A percentile compares a stretch with the other conserved stretches of the same genome.
These are phyloP conservation scores for Conoideocrella luteorostrata DNA, from an alignment of 2,329 filamentous ascomycete species.

Conservation along the genomic window DNA sequence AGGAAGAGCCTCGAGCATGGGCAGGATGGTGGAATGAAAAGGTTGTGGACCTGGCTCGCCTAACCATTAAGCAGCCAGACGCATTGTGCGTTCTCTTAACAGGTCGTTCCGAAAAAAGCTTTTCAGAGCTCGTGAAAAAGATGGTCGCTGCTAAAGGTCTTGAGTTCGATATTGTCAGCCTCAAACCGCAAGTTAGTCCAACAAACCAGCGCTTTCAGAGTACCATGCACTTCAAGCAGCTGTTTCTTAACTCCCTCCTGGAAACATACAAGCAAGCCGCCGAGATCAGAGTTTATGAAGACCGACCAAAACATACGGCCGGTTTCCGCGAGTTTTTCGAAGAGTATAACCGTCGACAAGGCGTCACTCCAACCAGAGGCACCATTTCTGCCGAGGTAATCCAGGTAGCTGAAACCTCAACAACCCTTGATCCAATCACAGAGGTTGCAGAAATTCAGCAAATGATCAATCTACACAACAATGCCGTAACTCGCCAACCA, in stretches of 20 bases:
- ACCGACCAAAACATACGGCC: constrained; percentile 62
- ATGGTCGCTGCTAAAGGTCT: constrained; percentile 74
- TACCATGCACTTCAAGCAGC: constrained; percentile 91
- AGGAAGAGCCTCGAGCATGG: constrained; percentile 80
- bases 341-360: constrained; percentile 61
- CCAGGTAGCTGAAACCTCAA: constrained; percentile 72
- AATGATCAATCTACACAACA: constrained; percentile 84
- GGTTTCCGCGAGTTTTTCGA: constrained; percentile 80
- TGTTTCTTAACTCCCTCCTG: constrained; percentile 72
- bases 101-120: constrained; percentile 71
- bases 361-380: constrained; percentile 45
- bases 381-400: constrained; percentile 75
- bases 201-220: constrained; percentile 69
- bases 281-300: constrained; percentile 74
- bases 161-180: constrained; percentile 78
- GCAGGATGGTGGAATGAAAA: constrained; percentile 95
- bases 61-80: constrained; percentile 79
- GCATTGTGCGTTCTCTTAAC: constrained; percentile 82
- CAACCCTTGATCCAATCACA: constrained; percentile 66
- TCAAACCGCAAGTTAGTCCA: constrained; percentile 82
- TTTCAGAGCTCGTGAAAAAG: constrained; percentile 71
- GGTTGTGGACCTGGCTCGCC: constrained; percentile 70
- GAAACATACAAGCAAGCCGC: constrained; percentile 77
- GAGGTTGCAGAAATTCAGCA: constrained; percentile 82
- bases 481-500: constrained; percentile 30